Percentiles rank a stretch among this genome's conserved stretches.
phyloP scores from a whole-genome alignment of 345 rosid species.

The Eucalyptus pauciflora region DNA sequence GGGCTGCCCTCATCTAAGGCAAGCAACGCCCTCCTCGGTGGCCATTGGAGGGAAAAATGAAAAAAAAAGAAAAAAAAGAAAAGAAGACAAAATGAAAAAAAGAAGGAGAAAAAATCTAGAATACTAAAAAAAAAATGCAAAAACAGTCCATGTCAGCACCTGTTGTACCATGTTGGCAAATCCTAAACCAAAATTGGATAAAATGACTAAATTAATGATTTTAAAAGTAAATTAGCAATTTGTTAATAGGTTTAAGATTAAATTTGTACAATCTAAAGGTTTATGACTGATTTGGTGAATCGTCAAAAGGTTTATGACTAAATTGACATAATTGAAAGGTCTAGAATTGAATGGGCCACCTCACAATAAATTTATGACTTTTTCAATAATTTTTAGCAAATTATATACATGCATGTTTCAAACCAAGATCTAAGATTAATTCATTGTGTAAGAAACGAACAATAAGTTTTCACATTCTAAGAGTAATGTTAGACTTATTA shows the following conservation, averaged over 20 bases:
- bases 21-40: not conserved
- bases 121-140: too few relatives aligned
- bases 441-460: not conserved
- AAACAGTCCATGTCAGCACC: accelerated
- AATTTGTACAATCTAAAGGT: too few relatives aligned
- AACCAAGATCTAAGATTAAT: not conserved
- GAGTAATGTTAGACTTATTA: not conserved
- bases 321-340: too few relatives aligned
- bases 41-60: not conserved
- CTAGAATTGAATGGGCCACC: accelerated
- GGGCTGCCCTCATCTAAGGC: too few relatives aligned
- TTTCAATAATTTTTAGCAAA: too few relatives aligned
- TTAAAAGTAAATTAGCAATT: not conserved
- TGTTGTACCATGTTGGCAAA: too few relatives aligned
- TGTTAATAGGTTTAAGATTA: too few relatives aligned
- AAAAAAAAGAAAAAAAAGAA: accelerated
- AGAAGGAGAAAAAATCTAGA: too few relatives aligned
- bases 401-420: not conserved
- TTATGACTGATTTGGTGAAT: not conserved
- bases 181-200: not conserved
- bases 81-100: too few relatives aligned
- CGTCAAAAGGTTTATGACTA: accelerated
- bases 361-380: not conserved
- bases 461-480: not conserved
- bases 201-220: too few relatives aligned